Base-by-base conservation (phyloP, 208 protist genomes). In the Trypanosoma vivax region DNA sequence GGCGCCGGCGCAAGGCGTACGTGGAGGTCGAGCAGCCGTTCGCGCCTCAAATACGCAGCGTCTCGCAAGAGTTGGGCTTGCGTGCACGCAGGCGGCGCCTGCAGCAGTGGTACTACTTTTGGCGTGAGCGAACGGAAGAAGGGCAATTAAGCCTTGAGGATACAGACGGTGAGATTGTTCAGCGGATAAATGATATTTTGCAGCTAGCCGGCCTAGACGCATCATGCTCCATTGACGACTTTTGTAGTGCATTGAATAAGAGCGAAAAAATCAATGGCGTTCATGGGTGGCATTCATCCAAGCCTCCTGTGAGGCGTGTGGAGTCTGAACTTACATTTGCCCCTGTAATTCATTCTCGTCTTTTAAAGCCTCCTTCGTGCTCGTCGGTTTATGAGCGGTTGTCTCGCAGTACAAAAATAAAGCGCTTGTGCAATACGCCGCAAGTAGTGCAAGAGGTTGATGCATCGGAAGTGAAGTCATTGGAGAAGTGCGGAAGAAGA, bases 261-360 rank as follows among this genome's bases (percentile, higher is more conserved):
- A 55, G 55, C 28, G 60, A 67, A 41, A 31, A 60, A 21, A 39
- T 0, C 13, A 24, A 60, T 35, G 60, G 60, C 9, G 6, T 25
- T 29, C 60, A 59, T 27, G 7, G 23, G 3, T 67, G 60, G 60
- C 51, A 50, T 39, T 55, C 28, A 38, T 53, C 55, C 13, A 27
- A 37, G 18, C 68, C 60, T 25, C 50, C 60, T 10, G n/a, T 37
- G 11, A 16, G 29, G 2, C 25, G 59, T 2, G 14, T 61, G 13
- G 63, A 72, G 13, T 50, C 59, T 24, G 75, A 75, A 19, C 38
- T 75, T 16, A 81, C 76, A 9, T 82, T 79, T 66, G 51, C 40
- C 33, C 76, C 73, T 10, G 28, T 42, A 35, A 39, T 79, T 11
- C 65, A 73, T 34, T 45, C 29, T n/a, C 2, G 37, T 43, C 48